These are phyloP conservation scores for Paramecium caudatum DNA, from an alignment of 73 alveolate genomes.

Conservation along the genomic window DNA sequence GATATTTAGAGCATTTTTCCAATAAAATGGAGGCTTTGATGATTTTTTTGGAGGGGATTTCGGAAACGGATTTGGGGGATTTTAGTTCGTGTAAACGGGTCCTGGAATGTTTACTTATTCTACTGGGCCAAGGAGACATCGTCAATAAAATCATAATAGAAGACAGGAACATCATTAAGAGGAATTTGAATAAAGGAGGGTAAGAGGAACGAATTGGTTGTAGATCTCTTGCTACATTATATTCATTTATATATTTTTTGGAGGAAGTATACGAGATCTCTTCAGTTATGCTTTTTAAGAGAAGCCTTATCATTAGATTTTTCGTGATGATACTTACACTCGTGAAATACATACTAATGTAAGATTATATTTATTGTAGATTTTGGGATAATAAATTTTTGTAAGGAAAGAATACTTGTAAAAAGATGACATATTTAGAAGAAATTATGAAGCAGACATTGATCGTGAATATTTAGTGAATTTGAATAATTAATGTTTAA, in stretches of 20 bases:
- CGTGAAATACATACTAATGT: neutral
- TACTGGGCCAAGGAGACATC: conserved; percentile 10
- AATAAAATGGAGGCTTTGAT: conserved; percentile 44
- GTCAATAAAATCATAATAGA: conserved; percentile 8
- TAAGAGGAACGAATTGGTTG: conserved; percentile 42
- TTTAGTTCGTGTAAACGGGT: neutral
- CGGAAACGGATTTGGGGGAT: conserved; percentile 61
- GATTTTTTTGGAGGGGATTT: conserved; percentile 39
- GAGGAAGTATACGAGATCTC: neutral
- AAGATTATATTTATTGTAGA: neutral
- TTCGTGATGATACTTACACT: neutral
- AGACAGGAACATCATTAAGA: neutral
- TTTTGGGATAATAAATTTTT: neutral
- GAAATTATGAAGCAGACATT: conserved; percentile 6
- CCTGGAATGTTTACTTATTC: conserved; percentile 53
- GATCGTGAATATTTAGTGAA: conserved; percentile 26
- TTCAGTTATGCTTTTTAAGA: neutral
- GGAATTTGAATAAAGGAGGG: conserved; percentile 13
- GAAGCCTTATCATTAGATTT: neutral
- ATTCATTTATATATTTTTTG: conserved; percentile 52
- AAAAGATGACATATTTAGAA: neutral
- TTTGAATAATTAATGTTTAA: conserved; percentile 22
- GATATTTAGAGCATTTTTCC: conserved; percentile 67
- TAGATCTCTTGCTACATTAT: neutral
- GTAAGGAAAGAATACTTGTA: conserved; percentile 36